Evolutionary conservation across 805 yeast species (phyloP), one percentile per base, ranked within the genome.

Genomic region (Saccharomycopsis sp.): DNA sequence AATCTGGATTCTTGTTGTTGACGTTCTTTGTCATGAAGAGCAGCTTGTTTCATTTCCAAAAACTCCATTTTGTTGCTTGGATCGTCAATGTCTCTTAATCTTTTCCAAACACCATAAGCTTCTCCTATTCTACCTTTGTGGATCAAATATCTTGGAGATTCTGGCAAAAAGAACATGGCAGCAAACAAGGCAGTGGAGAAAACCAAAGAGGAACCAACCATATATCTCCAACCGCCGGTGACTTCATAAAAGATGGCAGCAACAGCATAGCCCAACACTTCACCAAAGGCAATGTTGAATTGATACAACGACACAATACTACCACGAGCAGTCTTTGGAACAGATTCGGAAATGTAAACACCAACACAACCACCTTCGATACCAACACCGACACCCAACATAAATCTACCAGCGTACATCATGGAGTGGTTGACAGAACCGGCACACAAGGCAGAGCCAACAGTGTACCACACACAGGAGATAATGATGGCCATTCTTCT

Each of bases 71-170:
- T 69, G 50, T 65, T 64, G 30, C 57, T 53, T 4, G 60, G 58
- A 17, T 62, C 68, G 20, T 55, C 55, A 22, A 68, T 57, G 45
- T 75, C 73, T 31, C 82, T 67, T 29, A 75, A 57, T 46, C 71
- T 61, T 56, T 66, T 71, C 80, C 79, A 76, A 29, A 69, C 71
- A 16, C n/a, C 9, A 7, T 21, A 32, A 15, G 77, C 78, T 44
- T 70, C 57, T 3, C 63, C 69, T 33, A 23, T 20, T 21, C 10
- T 35, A 2, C 25, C 25, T 21, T 13, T 10, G 20, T 48, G 76
- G 8, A 88, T 84, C 53, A 73, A 77, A 64, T 71, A 88, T 47
- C 96, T 68, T 0, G 96, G 96, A 35, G 89, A 77, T 59, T 88
- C 96, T 1, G 97, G 96, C 18, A 88, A 61, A 34, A 75, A 71